Evolutionary conservation across 1,139 yeast species (phyloP).

Genomic region (Nematodospora anomalae): DNA sequence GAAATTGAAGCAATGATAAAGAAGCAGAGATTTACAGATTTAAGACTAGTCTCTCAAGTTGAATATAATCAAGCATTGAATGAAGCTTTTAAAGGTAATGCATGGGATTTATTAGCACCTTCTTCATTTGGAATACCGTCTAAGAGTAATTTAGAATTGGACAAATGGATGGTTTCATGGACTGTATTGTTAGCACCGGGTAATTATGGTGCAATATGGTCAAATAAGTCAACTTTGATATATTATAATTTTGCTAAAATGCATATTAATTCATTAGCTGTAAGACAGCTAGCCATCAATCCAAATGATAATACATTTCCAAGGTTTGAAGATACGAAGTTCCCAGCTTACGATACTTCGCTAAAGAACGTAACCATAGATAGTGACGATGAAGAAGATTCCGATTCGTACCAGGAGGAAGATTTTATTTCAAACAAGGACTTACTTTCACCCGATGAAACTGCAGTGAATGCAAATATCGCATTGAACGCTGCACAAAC

Average conservation of each 20-base stretch:
- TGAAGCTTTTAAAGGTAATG: slow-evolving; percentile 59
- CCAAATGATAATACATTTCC: slow-evolving; percentile 20
- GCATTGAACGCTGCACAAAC: slow-evolving; percentile 67
- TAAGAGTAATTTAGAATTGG: slow-evolving; percentile 63
- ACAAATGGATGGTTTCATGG: slow-evolving; percentile 83
- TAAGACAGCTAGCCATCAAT: slow-evolving; percentile 44
- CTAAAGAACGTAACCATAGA: not conserved
- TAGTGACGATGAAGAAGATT: slow-evolving; percentile 21
- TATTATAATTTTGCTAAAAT: slow-evolving; percentile 75
- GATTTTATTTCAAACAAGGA: slow-evolving; percentile 38
- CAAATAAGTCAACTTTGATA: slow-evolving; percentile 66
- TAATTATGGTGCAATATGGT: slow-evolving; percentile 63
- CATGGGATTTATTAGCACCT: slow-evolving; percentile 64
- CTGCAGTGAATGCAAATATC: slow-evolving; percentile 41
- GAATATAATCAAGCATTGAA: slow-evolving; percentile 69
- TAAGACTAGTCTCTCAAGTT: slow-evolving; percentile 68
- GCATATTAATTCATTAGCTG: slow-evolving; percentile 64
- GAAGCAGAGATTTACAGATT: slow-evolving; percentile 40
- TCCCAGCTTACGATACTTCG: slow-evolving; percentile 40
- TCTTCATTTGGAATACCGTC: slow-evolving; percentile 67
- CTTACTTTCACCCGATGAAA: slow-evolving; percentile 37
- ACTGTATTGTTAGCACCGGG: slow-evolving; percentile 66
- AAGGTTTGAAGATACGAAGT: slow-evolving; percentile 17
- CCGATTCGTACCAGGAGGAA: slow-evolving; percentile 26
- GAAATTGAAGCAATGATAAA: slow-evolving; percentile 8